These are phyloP conservation scores for Rhodosporidiobolus sp. DNA, from an alignment of 768 basidiomycete genomes.

Conservation along the genomic window DNA sequence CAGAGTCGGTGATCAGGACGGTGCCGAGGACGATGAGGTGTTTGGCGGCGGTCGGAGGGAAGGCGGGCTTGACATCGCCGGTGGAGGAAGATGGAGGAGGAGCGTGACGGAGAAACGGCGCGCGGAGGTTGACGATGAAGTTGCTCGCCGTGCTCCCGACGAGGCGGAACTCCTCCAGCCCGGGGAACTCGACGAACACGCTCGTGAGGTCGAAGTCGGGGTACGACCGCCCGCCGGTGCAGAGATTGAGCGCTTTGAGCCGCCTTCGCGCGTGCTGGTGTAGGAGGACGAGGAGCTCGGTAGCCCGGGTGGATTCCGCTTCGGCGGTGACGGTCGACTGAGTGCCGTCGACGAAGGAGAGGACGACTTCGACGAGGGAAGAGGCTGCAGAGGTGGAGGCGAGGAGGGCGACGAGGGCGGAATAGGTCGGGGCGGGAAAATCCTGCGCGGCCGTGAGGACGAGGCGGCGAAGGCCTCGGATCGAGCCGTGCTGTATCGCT, in stretches of 20 bases:
- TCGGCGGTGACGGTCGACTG: conserved; percentile 16
- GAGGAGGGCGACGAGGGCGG: conserved; percentile 6
- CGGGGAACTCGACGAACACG: conserved; percentile 8
- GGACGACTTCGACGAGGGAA: conserved; percentile 15
- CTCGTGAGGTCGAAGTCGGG: conserved; percentile 25
- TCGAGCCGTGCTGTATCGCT: no score
- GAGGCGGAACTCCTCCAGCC: conserved; percentile 2
- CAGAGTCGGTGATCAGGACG: conserved; percentile 16
- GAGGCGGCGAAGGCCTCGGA: neutral
- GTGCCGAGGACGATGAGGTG: conserved; percentile 15
- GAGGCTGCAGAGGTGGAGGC: neutral
- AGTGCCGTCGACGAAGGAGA: conserved; percentile 29
- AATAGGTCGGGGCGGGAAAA: neutral
- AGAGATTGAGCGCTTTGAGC: conserved; percentile 3
- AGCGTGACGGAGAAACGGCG: conserved; percentile 11
- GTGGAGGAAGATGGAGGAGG: neutral
- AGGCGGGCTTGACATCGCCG: neutral
- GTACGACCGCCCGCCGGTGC: conserved; percentile 17
- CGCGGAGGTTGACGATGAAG: conserved; percentile 18
- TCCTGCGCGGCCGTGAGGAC: conserved; percentile 30
- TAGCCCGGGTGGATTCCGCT: neutral
- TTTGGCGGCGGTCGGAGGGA: neutral
- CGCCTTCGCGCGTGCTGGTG: neutral
- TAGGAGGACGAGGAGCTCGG: conserved; percentile 15
- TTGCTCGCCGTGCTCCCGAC: conserved; percentile 12